Percentiles rank a stretch among this genome's conserved stretches.
Evolutionary conservation across 345 rosid species (phyloP).

Genomic region (rapeseed (Brassica napus)): Da-Ae NC_063452.1:18743501-18744000

Average conservation of each 20-base stretch:
- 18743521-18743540: conserved; percentile 68
- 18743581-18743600: conserved; percentile 60
- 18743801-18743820: conserved; percentile 75
- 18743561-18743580: conserved; percentile 83
- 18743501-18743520: conserved; percentile 55
- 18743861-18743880: conserved; percentile 99
- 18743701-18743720: conserved; percentile 48
- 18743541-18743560: conserved; percentile 97
- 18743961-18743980: conserved; percentile 66
- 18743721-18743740: conserved; percentile 16
- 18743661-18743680: conserved; percentile 56
- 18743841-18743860: conserved; percentile 95
- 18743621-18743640: conserved; percentile 79
- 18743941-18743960: conserved; percentile 45
- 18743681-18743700: conserved; percentile 45
- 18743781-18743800: conserved; percentile 55
- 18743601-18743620: conserved; percentile 54
- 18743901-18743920: conserved; percentile 1
- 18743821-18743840: conserved; percentile 75
- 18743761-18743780: not conserved
- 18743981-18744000: conserved; percentile 79
- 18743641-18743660: conserved; percentile 65
- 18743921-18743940: conserved; percentile 3
- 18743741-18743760: not conserved
- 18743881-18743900: conserved; percentile 9